phyloP scores from a whole-genome alignment of 2,329 filamentous ascomycete genomes.

The Curvularia eragrostidis region DNA sequence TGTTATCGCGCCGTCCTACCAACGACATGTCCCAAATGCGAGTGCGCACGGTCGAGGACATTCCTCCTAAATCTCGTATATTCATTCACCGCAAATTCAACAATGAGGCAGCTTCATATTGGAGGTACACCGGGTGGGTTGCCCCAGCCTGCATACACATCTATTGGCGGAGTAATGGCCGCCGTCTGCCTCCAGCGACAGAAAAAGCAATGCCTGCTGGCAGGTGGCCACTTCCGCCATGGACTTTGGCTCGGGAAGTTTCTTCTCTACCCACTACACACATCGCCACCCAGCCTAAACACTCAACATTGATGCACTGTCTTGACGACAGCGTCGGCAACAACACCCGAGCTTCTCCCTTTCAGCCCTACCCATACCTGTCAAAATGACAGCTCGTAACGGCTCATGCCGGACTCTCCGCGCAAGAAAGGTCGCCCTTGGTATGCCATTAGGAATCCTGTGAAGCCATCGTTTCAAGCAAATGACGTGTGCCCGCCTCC shows the following conservation, averaged over 20 bases:
- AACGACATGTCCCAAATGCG: background rate
- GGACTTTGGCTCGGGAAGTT: background rate
- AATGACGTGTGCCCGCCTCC: conserved; percentile 20
- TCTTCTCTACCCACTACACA: background rate
- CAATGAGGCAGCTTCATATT: conserved; percentile 4
- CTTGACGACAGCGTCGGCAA: background rate
- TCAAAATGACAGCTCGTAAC: background rate
- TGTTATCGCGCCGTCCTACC: conserved; percentile 6
- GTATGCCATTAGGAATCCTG: conserved; percentile 11
- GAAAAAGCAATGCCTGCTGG: background rate
- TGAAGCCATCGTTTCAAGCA: conserved; percentile 33
- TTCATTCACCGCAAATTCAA: conserved; percentile 17
- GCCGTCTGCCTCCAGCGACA: conserved; percentile 4
- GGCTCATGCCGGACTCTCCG: background rate
- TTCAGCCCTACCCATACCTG: background rate
- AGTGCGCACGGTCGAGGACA: conserved; percentile 5
- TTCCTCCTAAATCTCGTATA: conserved; percentile 2
- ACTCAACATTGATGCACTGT: background rate
- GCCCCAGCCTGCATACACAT: background rate
- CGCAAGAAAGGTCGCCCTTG: background rate
- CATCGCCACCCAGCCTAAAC: background rate
- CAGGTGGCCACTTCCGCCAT: background rate
- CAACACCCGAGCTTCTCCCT: background rate
- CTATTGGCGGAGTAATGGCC: conserved; percentile 4
- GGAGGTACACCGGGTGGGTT: background rate